Percentiles rank a stretch among this genome's conserved stretches.
phyloP scores from a whole-genome alignment of 371 early-diverging fungal species.

The Mucor lusitanicus region DNA sequence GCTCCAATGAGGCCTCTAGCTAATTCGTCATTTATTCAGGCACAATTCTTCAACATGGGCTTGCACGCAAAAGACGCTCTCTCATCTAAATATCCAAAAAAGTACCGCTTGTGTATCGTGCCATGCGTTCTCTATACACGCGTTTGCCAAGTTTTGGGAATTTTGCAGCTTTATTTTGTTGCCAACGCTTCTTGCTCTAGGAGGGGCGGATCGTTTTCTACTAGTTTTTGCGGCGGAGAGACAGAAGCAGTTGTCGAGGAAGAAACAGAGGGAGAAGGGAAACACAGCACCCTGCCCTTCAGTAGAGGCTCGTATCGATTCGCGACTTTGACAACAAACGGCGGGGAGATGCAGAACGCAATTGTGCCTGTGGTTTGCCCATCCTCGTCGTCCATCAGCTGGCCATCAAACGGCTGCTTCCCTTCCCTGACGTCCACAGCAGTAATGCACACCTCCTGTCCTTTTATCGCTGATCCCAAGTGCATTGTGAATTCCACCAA shows the following conservation, averaged over 20 bases:
- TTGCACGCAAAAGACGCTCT: too few species aligned
- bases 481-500: constrained; percentile 38
- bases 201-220: background rate
- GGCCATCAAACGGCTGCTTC: constrained; percentile 32
- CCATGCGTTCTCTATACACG: background rate
- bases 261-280: constrained; percentile 4
- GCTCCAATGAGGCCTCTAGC: too few species aligned
- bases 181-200: background rate
- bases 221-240: background rate
- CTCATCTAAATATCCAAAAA: too few species aligned
- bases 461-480: constrained; percentile 48
- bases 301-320: constrained; percentile 30
- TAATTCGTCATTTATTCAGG: too few species aligned
- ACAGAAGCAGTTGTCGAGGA: background rate
- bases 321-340: constrained; percentile 38
- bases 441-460: constrained; percentile 46
- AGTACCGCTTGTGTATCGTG: background rate
- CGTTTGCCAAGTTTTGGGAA: background rate
- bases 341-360: constrained; percentile 50
- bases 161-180: background rate
- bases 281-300: constrained; percentile 48
- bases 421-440: constrained; percentile 40
- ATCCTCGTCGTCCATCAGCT: constrained; percentile 45
- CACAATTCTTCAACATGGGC: too few species aligned
- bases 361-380: constrained; percentile 35